These are phyloP conservation scores for Salix brachista DNA, from an alignment of 345 rosid species.

Conservation along the genomic window DNA sequence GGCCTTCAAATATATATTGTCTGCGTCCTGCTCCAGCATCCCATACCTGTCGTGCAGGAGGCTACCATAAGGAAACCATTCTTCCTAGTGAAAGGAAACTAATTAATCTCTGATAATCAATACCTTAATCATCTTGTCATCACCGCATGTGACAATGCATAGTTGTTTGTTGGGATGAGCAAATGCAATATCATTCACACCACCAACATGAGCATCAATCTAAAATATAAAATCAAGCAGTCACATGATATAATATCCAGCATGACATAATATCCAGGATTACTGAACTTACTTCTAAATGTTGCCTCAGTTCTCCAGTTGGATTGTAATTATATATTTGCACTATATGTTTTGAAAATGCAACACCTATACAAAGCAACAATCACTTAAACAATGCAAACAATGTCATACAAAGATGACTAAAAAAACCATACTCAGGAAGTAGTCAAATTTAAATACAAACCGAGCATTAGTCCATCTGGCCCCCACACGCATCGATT, in stretches of 20 bases:
- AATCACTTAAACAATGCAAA: not conserved
- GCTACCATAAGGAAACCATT: not conserved
- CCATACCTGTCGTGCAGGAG: constrained; percentile 38
- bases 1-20: constrained; percentile 45
- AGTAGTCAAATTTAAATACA: not conserved
- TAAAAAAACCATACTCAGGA: not conserved
- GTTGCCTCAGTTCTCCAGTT: constrained; percentile 42
- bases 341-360: constrained; percentile 75
- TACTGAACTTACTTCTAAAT: constrained; percentile 42
- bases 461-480: constrained; percentile 61
- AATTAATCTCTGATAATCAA: not conserved
- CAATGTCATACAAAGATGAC: not conserved
- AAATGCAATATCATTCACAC: constrained; percentile 60
- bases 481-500: constrained; percentile 65
- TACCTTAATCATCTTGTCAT: constrained; percentile 62
- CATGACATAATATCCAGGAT: not conserved
- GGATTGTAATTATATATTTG: constrained; percentile 62
- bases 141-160: constrained; percentile 58
- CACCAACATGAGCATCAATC: constrained; percentile 70
- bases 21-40: constrained; percentile 40
- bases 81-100: not conserved
- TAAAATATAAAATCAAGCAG: constrained; percentile 17
- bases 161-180: constrained; percentile 52
- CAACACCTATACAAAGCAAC: constrained; percentile 52
- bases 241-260: not conserved